Percentiles rank a stretch among this genome's conserved stretches.
Evolutionary conservation across 495 filamentous ascomycete genomes (phyloP).

Genomic region (Penicillium cosmopolitanum): DNA sequence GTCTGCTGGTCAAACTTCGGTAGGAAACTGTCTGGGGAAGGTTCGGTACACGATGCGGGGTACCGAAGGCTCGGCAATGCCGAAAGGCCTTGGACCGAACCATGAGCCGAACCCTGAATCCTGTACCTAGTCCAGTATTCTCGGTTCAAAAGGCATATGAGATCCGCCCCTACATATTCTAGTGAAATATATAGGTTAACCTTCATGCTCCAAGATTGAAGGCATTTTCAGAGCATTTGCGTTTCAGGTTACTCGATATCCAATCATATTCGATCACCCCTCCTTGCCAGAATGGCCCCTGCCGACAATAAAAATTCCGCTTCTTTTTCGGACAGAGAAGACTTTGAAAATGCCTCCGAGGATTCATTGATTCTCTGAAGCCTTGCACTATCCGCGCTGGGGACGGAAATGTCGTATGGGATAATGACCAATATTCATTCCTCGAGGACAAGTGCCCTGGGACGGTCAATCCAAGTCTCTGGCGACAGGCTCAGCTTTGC

Average conservation of each 20-base stretch:
- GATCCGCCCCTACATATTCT: no score
- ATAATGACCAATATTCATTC: slow-evolving; percentile 21
- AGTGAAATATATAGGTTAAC: no score
- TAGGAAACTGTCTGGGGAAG: not conserved
- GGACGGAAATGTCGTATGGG: slow-evolving; percentile 10
- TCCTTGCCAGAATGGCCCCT: not conserved
- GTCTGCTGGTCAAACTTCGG: not conserved
- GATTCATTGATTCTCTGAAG: slow-evolving; percentile 15
- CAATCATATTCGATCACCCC: not conserved
- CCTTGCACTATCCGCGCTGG: slow-evolving; percentile 6
- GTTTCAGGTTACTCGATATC: not conserved
- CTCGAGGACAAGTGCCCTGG: not conserved
- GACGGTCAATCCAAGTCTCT: slow-evolving; percentile 1
- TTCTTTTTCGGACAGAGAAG: not conserved
- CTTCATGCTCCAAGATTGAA: no score
- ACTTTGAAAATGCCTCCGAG: slow-evolving; percentile 20
- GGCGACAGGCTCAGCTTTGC: not conserved
- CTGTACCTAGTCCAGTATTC: not conserved
- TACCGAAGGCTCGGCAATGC: not conserved
- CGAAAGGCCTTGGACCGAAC: not conserved
- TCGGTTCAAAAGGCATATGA: not conserved
- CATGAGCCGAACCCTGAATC: not conserved
- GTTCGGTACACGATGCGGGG: not conserved
- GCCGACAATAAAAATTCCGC: not conserved
- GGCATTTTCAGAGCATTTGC: not conserved